Percentiles rank a stretch among this genome's conserved stretches.
phyloP scores from a whole-genome alignment of 495 filamentous ascomycete species.

The Aspergillus ostianus region DNA sequence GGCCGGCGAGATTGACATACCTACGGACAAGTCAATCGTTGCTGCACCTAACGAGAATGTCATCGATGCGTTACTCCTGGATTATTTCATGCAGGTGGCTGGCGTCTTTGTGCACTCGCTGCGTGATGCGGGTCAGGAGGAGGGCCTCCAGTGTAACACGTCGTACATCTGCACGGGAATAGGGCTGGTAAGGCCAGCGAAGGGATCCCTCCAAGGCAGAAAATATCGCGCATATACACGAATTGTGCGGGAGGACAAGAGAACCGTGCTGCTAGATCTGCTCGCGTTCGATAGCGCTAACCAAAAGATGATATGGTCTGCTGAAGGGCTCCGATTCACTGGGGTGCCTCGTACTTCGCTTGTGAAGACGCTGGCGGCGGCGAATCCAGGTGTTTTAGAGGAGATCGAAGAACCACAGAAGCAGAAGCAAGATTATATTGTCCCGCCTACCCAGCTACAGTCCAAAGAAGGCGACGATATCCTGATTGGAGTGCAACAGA shows the following conservation, averaged over 20 bases:
- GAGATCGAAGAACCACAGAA: too few relatives aligned
- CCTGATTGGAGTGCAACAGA: neutral
- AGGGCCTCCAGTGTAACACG: neutral
- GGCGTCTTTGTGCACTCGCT: neutral
- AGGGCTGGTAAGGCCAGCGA: neutral
- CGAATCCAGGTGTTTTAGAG: neutral
- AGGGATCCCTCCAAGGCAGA: too few relatives aligned
- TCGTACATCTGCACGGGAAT: neutral
- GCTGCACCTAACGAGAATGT: neutral
- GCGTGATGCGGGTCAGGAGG: neutral
- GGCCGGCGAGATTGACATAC: neutral
- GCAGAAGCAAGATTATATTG: too few relatives aligned
- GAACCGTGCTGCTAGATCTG: neutral
- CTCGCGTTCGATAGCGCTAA: neutral
- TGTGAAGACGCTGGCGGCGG: neutral
- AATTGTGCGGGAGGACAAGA: neutral
- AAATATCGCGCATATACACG: neutral
- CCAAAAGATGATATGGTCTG: neutral
- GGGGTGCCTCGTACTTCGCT: neutral
- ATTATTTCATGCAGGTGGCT: neutral
- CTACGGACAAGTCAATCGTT: neutral
- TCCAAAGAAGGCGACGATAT: neutral
- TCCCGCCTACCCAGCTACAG: neutral
- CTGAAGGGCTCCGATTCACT: neutral
- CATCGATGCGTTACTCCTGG: neutral